Conservation (phyloP, 805 yeast species). For the Danielia reshetovae region DNA sequence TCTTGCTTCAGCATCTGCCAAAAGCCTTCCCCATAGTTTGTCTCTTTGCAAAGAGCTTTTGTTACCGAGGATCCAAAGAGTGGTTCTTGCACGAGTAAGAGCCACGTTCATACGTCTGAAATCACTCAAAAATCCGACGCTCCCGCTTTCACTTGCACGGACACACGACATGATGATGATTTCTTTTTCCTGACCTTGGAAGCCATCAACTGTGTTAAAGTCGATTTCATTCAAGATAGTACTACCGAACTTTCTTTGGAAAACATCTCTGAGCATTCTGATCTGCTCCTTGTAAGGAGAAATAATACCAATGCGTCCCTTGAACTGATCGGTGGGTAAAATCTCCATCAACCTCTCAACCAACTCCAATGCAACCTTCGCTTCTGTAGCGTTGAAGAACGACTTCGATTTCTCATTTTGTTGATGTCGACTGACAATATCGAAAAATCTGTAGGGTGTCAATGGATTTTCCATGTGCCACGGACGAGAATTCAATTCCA, state of each 20-base stretch:
- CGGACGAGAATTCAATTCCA: slow-evolving; percentile 49
- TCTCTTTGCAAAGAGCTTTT: slow-evolving; percentile 60
- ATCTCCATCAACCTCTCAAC: slow-evolving; percentile 46
- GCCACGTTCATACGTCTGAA: slow-evolving; percentile 97
- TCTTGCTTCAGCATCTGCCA: slow-evolving; percentile 61
- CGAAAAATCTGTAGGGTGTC: slow-evolving; percentile 77
- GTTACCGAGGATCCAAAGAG: slow-evolving; percentile 91
- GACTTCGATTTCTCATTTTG: slow-evolving; percentile 66
- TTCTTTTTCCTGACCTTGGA: slow-evolving; percentile 97
- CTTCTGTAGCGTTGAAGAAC: slow-evolving; percentile 66
- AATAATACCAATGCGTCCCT: slow-evolving; percentile 80
- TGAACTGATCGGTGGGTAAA: slow-evolving; percentile 51
- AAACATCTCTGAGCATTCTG: slow-evolving; percentile 50
- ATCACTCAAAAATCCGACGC: slow-evolving; percentile 87
- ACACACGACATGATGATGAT: slow-evolving; percentile 93
- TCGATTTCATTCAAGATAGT: slow-evolving; percentile 64
- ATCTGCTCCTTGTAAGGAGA: slow-evolving; percentile 95
- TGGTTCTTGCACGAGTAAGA: slow-evolving; percentile 85
- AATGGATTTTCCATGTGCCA: slow-evolving; percentile 68
- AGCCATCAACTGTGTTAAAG: slow-evolving; percentile 95
- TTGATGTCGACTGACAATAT: slow-evolving; percentile 58
- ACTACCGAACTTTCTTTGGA: slow-evolving; percentile 58
- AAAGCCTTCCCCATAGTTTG: slow-evolving; percentile 67
- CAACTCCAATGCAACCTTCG: slow-evolving; percentile 66
- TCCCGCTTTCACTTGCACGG: slow-evolving; percentile 65